Base-by-base conservation (phyloP, 164 flowering plant genomes). In the Macadamia integrifolia region DNA sequence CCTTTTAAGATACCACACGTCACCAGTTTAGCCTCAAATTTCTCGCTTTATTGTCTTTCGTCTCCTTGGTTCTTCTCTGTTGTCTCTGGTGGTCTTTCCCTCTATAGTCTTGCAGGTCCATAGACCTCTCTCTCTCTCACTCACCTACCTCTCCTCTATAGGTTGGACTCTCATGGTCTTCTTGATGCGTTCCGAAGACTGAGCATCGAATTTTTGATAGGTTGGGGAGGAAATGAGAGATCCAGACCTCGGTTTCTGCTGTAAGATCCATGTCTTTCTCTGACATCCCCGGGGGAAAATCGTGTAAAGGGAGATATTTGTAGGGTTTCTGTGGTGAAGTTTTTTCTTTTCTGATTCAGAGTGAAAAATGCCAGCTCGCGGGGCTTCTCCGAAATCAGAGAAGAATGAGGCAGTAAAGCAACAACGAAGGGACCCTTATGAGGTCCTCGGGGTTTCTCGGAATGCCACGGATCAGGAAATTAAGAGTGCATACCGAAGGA, bases 401-500 rank as follows among this genome's bases (percentile, higher is more conserved):
- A 87, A 77, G 73, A 69, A 35, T 9, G 84, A 81, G 48, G 76
- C 71, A 9, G 75, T 64, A 31, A 79, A 82, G 78, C 82, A 75
- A 77, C 80, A 69, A 65, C 75, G 87, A 71, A 82, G 86, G 66
- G 98, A 93, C 73, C 96, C 92, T 0, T 93, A 93, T 59, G 96
- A 91, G 80, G 95, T 89, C 56, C 89, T 93, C 29, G 92, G 91
- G 4, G 85, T 90, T 58, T 77, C 84, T 12, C 75, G 85, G 58
- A 81, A 74, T 79, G 83, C 94, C 32, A 82, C 93, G 6, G 98
- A 90, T 74, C 98, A 90, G 75, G 92, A 93, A 74, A 88, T 93
- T 71, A 93, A 93, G 73, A 72, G 75, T 67, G 92, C 98, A 15
- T 93, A 93, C 72, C 74, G 98, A n/a, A 93, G 80, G 79, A 71